Evolutionary conservation across 768 basidiomycete genomes (phyloP), one percentile per base, ranked within the genome.

Genomic region (Naganishia onofrii): DNA sequence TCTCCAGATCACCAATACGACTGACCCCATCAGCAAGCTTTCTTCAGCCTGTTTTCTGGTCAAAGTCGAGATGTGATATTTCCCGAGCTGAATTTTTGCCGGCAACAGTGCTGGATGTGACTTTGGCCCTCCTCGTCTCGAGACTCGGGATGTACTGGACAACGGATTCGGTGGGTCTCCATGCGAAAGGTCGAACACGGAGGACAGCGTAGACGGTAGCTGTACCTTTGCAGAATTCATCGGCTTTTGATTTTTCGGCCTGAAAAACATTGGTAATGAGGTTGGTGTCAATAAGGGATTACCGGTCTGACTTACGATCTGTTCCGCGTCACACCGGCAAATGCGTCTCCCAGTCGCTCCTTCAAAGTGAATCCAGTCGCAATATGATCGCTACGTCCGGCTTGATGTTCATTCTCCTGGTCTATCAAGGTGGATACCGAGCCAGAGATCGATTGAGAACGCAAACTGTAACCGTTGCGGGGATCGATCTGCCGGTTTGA

Each of bases 11-110:
- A 74, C 76, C 48, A 66, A 70, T 6, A 51, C 44, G 1, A 77
- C 73, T 19, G 72, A 74, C 0, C 72, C 68, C 2, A 78, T 53
- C 21, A 80, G 19, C 26, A 80, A 64, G 3, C 60, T 64, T 66
- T 75, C 68, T 66, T 80, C 79, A 36, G 76, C 77, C 38, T 72
- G 23, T 36, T 67, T 55, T 53, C 79, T 56, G 0, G 77, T 78
- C 9, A 80, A 21, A 3, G 19, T 72, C 44, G 75, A 17, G 13
- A 63, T 13, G 23, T 26, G 60, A 44, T 29, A 21, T 6, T 23
- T 23, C 3, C 57, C 32, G 9, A 42, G 15, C 13, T 28, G 38
- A 5, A 63, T 63, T 7, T 12, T 28, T 21, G 23, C 12, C 12
- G 60, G 60, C 26, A 63, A 13, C 38, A 63, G 21, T 28, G 60